These are phyloP conservation scores for Termitomyces sp. DNA, from an alignment of 768 basidiomycete species.

Conservation along the genomic window DNA sequence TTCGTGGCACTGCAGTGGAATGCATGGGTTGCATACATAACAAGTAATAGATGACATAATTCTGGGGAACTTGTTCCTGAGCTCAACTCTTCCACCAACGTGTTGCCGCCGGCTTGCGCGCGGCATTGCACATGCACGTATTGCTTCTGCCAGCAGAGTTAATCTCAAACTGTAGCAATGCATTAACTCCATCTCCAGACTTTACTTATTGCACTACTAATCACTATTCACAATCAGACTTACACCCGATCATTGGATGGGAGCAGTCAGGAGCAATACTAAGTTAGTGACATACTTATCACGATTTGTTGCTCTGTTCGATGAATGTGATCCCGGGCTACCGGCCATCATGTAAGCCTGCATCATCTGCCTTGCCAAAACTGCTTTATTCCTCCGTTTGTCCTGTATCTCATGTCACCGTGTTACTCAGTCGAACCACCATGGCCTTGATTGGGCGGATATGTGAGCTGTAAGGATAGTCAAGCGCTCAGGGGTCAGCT, in stretches of 20 bases:
- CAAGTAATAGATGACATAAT: no score
- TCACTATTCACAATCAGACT: background rate
- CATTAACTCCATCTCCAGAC: background rate
- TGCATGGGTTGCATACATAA: no score
- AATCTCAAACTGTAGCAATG: background rate
- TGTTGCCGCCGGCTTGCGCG: constrained; percentile 6
- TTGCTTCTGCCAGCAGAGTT: constrained; percentile 1
- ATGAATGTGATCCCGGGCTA: background rate
- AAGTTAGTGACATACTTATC: background rate
- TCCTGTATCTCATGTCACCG: constrained; percentile 6
- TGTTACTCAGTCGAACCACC: background rate
- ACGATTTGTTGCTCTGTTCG: constrained; percentile 5
- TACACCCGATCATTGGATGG: background rate
- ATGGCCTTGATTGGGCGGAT: background rate
- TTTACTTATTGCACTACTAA: background rate
- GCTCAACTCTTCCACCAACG: background rate
- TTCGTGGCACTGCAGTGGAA: no score
- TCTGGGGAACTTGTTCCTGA: background rate
- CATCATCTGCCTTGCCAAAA: constrained; percentile 9
- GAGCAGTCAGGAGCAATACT: background rate
- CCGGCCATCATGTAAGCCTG: constrained; percentile 9
- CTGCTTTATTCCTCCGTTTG: background rate
- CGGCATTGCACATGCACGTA: background rate
- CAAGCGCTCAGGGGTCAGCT: constrained; percentile 13
- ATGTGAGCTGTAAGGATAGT: background rate